These are phyloP conservation scores for Euphorbia celastroides DNA, from an alignment of 441 rosid genomes.

Conservation along the genomic window DNA sequence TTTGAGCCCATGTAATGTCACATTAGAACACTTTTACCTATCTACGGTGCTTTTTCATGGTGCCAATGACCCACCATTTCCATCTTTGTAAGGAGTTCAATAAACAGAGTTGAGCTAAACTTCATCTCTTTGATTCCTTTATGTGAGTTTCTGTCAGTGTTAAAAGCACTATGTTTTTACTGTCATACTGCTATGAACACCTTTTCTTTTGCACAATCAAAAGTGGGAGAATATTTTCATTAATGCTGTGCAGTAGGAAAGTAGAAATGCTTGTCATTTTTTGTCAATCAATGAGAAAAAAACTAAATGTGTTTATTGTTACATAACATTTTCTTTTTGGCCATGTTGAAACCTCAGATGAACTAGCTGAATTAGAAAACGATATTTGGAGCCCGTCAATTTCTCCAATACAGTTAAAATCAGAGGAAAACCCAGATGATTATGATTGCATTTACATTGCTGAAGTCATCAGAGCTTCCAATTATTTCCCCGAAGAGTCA, in stretches of 20 bases:
- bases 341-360: constrained; percentile 32
- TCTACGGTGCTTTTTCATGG: constrained; percentile 9
- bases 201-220: constrained; percentile 2
- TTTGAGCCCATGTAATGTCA: constrained; percentile 9
- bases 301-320: too few relatives aligned
- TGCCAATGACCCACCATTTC: constrained; percentile 27
- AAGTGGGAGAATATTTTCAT: background rate
- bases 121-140: constrained; percentile 1
- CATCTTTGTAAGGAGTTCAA: background rate
- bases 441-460: constrained; percentile 64
- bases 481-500: constrained; percentile 49
- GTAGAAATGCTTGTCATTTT: constrained; percentile 5
- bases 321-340: constrained; percentile 2
- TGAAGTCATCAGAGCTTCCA: constrained; percentile 52
- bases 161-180: constrained; percentile 13
- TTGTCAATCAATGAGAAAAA: background rate
- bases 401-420: constrained; percentile 34
- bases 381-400: constrained; percentile 35
- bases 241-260: background rate
- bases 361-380: constrained; percentile 32
- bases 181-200: constrained; percentile 21
- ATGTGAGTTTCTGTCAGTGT: constrained; percentile 5
- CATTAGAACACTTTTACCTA: constrained; percentile 19
- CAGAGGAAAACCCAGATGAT: constrained; percentile 32
- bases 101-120: background rate